These are phyloP conservation scores for Mycoemilia scoparia DNA, from an alignment of 192 early-diverging fungal species.

Conservation along the genomic window DNA sequence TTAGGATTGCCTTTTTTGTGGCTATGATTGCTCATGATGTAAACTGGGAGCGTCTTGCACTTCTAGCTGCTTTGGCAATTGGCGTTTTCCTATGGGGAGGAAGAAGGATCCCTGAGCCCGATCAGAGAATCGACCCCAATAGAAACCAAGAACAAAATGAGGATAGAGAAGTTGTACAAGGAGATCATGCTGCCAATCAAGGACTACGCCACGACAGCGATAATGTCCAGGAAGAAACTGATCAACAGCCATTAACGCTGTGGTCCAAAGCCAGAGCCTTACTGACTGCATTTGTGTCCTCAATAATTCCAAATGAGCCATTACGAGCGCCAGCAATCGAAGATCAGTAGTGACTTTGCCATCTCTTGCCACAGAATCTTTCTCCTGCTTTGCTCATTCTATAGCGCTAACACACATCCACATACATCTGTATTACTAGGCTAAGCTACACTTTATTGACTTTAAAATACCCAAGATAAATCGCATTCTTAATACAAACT, in stretches of 20 bases:
- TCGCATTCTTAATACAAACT: too few species aligned
- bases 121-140: constrained; percentile 3
- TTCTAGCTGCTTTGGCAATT: constrained; percentile 3
- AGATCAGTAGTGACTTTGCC: too few species aligned
- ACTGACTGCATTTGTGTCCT: constrained; percentile 17
- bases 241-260: constrained; percentile 5
- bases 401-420: too few species aligned
- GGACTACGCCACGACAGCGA: background rate
- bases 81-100: constrained; percentile 7
- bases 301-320: constrained; percentile 24
- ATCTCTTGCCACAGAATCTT: too few species aligned
- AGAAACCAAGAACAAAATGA: constrained; percentile 3
- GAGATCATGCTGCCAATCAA: background rate
- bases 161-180: background rate
- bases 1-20: constrained; percentile 14
- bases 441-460: too few species aligned
- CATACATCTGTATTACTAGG: too few species aligned
- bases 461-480: too few species aligned
- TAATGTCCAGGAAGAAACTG: background rate
- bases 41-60: constrained; percentile 12
- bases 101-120: constrained; percentile 7
- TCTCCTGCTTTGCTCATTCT: too few species aligned
- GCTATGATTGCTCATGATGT: constrained; percentile 19
- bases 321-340: constrained; percentile 10
- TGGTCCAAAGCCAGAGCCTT: constrained; percentile 19